Base-by-base conservation (phyloP, 2,329 filamentous ascomycete species). In the Diaporthe vaccinii region DNA sequence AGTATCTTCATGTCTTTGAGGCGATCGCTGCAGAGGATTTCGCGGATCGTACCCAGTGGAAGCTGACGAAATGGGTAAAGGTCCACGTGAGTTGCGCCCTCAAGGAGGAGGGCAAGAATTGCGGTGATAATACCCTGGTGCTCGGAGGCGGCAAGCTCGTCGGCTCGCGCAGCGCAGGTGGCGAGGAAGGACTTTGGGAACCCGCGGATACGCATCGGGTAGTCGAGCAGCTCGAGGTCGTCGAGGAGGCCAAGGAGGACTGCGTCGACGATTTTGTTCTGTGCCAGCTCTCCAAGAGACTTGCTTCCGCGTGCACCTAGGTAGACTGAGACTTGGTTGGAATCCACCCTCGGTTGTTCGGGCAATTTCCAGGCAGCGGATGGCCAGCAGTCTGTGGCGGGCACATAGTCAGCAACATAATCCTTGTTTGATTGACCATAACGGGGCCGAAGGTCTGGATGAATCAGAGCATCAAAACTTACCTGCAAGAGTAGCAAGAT, bases 361-460 rank as follows among this genome's bases (percentile, higher is more conserved):
- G 28, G 10, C 31, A 22, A 25, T 14, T 36, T 36, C 62, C 44
- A 67, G 5, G 44, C 44, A 0, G 20, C 20, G 12, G 44, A 3
- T 5, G 62, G 44, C 62, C 62, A 67, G 62, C 62, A 67, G 36
- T 10, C 62, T 67, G 20, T 51, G 31, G 12, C 22, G 34, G 36
- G 14, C n/a, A 14, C 1, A 34, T n/a, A 15, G 20, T 67, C 28
- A 67, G 44, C 20, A 51, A 49, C 5, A 15, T 31, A 8, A 1
- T 8, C 15, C 9, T 25, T 4, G 2, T 6, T 4, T 20, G 36
- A 22, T 41, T 15, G 28, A 36, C 25, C 1, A 22, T 41, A 4
- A 14, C 1, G 14, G 12, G 20, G 14, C 3, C 3, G 6, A 10
- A n/a, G 20, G n/a, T 25, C 4, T 28, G 12, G 4, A 22, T 10